Evolutionary conservation across 352 stramenopile species (phyloP).

Genomic region (Globisporangium acanthophoron): DNA sequence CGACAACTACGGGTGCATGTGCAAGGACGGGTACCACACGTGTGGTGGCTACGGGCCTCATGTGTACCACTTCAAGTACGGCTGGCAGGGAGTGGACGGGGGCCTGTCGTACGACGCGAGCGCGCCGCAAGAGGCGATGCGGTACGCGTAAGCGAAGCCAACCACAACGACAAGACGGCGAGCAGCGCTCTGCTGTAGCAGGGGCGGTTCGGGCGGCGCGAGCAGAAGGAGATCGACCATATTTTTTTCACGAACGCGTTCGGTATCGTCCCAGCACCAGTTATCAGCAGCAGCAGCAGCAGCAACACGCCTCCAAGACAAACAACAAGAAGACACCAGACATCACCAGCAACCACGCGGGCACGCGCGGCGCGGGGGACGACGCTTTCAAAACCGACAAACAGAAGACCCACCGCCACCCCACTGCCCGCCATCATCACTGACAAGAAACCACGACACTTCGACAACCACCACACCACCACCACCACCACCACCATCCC

Average conservation of each 20-base stretch:
- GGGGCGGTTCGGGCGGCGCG: too few relatives aligned
- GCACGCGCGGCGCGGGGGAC: background rate
- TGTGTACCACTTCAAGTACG: slow-evolving; percentile 83
- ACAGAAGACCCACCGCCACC: slow-evolving; percentile 6
- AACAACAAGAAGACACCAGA: background rate
- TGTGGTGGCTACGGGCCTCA: slow-evolving; percentile 35
- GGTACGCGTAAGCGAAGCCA: slow-evolving; percentile 8
- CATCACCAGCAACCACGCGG: background rate
- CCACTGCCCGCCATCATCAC: background rate
- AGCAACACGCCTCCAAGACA: background rate
- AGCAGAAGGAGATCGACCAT: too few relatives aligned
- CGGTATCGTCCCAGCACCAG: too few relatives aligned
- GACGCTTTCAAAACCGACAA: slow-evolving; percentile 6
- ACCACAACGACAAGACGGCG: slow-evolving; percentile 1
- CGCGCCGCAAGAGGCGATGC: slow-evolving; percentile 12
- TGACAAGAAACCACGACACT: background rate
- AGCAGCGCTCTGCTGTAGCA: too few relatives aligned
- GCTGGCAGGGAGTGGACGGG: slow-evolving; percentile 60
- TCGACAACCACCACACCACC: background rate
- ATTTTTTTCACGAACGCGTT: too few relatives aligned
- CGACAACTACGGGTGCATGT: slow-evolving; percentile 62
- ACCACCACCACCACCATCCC: background rate
- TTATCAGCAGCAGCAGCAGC: background rate
- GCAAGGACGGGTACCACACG: slow-evolving; percentile 50
- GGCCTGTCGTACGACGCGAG: slow-evolving; percentile 22